A percentile compares a stretch with the other conserved stretches of the same genome.
phyloP scores from a whole-genome alignment of 139 green algal genomes.

The Micromonas commoda region DNA sequence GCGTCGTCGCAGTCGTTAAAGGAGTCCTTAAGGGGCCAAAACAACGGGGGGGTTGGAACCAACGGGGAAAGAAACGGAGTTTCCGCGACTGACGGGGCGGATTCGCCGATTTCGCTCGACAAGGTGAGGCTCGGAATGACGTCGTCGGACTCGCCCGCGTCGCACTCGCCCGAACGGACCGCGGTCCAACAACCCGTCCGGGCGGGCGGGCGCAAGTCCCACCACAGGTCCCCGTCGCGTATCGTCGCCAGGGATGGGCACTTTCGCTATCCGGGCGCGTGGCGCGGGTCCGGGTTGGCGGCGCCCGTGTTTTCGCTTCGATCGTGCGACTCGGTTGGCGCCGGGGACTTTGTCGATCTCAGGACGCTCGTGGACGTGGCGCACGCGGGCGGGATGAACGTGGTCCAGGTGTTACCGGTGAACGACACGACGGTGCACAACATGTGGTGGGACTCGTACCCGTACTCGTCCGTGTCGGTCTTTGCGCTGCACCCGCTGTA shows the following conservation, averaged over 20 bases:
- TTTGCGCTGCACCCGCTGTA: conserved; percentile 91
- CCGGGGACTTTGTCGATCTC: conserved; percentile 89
- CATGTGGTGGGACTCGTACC: conserved; percentile 92
- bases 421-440: conserved; percentile 89
- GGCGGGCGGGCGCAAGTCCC: too few relatives aligned
- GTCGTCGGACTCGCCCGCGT: too few relatives aligned
- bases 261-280: conserved; percentile 51
- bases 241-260: conserved; percentile 60
- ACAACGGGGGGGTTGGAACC: too few relatives aligned
- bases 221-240: neutral
- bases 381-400: conserved; percentile 41
- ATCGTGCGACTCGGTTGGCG: conserved; percentile 58
- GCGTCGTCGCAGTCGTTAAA: conserved; percentile 33
- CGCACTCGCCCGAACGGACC: too few relatives aligned
- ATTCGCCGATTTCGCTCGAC: too few relatives aligned
- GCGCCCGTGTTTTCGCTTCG: conserved; percentile 86
- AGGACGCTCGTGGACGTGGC: conserved; percentile 70
- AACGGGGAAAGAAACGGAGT: too few relatives aligned
- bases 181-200: too few relatives aligned
- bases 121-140: too few relatives aligned
- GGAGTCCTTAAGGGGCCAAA: too few relatives aligned
- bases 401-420: conserved; percentile 89
- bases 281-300: conserved; percentile 79
- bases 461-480: conserved; percentile 82
- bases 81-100: too few relatives aligned